phyloP scores from a whole-genome alignment of 306 rosid species.

The Lablab purpureus region DNA sequence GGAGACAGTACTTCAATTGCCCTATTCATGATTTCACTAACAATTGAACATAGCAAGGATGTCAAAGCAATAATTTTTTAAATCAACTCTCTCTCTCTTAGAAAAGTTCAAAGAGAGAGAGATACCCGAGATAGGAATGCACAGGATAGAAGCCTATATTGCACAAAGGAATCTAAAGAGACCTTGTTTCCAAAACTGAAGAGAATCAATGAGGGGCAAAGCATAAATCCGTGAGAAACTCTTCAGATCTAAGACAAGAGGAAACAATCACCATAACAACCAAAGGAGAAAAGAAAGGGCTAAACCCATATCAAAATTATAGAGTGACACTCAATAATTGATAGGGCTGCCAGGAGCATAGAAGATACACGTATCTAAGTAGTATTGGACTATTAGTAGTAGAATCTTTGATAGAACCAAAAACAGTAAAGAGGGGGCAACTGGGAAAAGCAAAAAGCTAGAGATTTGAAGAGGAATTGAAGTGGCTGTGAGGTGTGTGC shows the following conservation, averaged over 20 bases:
- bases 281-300: neutral
- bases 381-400: neutral
- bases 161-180: conserved; percentile 60
- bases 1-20: conserved; percentile 75
- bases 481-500: conserved; percentile 23
- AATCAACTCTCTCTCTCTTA: conserved; percentile 44
- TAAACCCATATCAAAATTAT: conserved; percentile 50
- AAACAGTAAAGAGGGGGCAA: conserved; percentile 28
- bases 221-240: conserved; percentile 50
- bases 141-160: conserved; percentile 34
- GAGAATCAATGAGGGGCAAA: conserved; percentile 47
- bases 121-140: conserved; percentile 25
- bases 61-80: neutral
- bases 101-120: conserved; percentile 56
- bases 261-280: conserved; percentile 7
- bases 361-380: conserved; percentile 11
- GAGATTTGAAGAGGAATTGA: conserved; percentile 23
- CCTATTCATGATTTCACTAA: conserved; percentile 54
- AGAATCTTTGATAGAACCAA: conserved; percentile 10
- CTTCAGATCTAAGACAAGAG: conserved; percentile 57
- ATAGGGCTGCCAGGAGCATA: conserved; percentile 23
- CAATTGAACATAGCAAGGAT: conserved; percentile 45
- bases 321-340: conserved; percentile 26
- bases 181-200: conserved; percentile 47
- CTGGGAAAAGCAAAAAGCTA: conserved; percentile 12